Evolutionary conservation across 306 rosid species (phyloP).

Genomic region (Spatholobus suberectus): DNA sequence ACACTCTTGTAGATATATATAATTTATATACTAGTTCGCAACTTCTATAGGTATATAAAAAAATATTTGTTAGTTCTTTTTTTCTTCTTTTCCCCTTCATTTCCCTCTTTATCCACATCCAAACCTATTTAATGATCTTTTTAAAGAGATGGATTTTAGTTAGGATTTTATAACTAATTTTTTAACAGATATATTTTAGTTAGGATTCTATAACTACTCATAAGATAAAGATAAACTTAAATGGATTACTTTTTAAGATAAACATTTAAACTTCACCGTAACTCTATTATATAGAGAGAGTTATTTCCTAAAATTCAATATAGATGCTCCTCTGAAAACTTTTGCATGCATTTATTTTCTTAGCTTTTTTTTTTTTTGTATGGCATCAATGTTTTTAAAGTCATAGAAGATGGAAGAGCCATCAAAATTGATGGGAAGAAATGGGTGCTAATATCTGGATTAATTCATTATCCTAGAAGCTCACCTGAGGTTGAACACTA

Average conservation of each 20-base stretch:
- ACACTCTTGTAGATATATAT: too few species aligned
- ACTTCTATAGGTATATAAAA: too few species aligned
- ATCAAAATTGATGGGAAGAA: conserved; percentile 54
- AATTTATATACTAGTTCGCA: too few species aligned
- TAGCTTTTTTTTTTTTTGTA: neutral
- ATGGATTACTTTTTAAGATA: too few species aligned
- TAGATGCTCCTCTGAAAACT: neutral
- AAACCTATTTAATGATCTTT: too few species aligned
- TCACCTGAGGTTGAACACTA: conserved; percentile 45
- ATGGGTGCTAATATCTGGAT: conserved; percentile 47
- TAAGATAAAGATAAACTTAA: neutral
- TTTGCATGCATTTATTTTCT: neutral
- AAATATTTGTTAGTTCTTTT: too few species aligned
- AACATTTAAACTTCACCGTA: neutral
- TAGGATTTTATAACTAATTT: too few species aligned
- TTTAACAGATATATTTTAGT: too few species aligned
- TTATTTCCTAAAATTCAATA: neutral
- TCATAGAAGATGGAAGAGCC: conserved; percentile 57
- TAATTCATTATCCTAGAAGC: conserved; percentile 68
- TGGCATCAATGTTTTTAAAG: conserved; percentile 24
- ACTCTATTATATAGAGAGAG: neutral
- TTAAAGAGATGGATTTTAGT: too few species aligned
- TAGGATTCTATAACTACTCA: neutral
- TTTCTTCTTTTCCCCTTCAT: too few species aligned
- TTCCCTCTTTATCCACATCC: too few species aligned